Base-by-base conservation (phyloP, 2,329 filamentous ascomycete genomes). In the Fusarium papillatum region DNA sequence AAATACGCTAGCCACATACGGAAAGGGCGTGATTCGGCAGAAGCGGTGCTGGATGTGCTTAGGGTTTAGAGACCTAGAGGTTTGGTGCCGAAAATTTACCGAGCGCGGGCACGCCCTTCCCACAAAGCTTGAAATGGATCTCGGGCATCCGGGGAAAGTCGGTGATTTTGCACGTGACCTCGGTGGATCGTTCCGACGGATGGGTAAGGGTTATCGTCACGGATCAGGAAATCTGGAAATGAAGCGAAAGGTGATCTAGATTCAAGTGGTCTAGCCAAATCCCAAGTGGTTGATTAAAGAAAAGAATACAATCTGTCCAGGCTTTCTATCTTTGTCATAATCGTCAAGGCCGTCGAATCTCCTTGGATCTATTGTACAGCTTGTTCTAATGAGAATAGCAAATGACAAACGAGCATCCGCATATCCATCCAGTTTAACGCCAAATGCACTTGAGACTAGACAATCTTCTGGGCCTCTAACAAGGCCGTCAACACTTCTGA, bases 41-140 rank as follows among this genome's bases (percentile, higher is more conserved):
- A 84, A 83, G 84, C 84, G 83, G 84, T 76, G 77, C 69, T 73
- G 73, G 73, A 76, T 73, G 69, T 80, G 78, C 77, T 85, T 86
- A 86, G 84, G 84, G 84, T 79, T 86, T 77, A 72, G 73, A 86
- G 82, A 85, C 84, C 84, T 86, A 86, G 76, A 71, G 29, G 36
- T 31, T 34, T 64, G 41, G 46, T 26, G 31, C 83, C 83, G 83
- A 77, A 16, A 68, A 81, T 83, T 78, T 76, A 41, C 83, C 83
- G 82, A 31, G 3, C 41, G 2, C 46, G 16, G 22, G n/a, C 17
- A 17, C 55, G 43, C 61, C 26, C 36, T 57, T 46, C 59, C 66
- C 70, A 61, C 67, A 67, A 67, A 69, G 64, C 8, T 31, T 22
- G 53, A 39, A n/a, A 53, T 48, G 36, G 31, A 46, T 48, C 29